Evolutionary conservation across 192 early-diverging fungal genomes (phyloP).

Genomic region (Paraglomus brasilianum): DNA sequence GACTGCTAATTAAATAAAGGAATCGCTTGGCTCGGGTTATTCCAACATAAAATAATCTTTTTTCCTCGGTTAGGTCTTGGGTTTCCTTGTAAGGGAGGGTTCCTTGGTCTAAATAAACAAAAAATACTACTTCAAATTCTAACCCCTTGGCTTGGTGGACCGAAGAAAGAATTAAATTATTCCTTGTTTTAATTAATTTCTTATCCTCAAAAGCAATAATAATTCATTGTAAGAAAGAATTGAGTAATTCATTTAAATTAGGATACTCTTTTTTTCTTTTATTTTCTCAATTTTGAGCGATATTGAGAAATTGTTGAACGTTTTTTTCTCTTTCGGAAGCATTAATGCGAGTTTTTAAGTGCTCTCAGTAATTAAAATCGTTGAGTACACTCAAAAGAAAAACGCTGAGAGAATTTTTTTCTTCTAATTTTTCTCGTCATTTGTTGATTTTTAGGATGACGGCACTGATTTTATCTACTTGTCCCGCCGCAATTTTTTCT

Average conservation of each 20-base stretch:
- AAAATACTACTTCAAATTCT: slow-evolving; percentile 26
- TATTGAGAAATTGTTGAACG: slow-evolving; percentile 14
- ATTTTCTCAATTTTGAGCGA: slow-evolving; percentile 11
- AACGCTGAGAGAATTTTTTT: neutral
- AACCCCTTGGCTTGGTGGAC: slow-evolving; percentile 11
- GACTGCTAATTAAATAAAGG: neutral
- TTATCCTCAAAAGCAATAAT: slow-evolving; percentile 19
- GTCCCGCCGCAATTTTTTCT: neutral
- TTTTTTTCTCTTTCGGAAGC: slow-evolving; percentile 9
- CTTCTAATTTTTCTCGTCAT: slow-evolving; percentile 6
- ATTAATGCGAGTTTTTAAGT: slow-evolving; percentile 9
- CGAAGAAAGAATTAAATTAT: slow-evolving; percentile 17
- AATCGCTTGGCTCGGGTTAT: slow-evolving; percentile 2
- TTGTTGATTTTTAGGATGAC: slow-evolving; percentile 16
- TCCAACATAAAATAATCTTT: slow-evolving; percentile 9
- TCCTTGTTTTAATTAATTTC: slow-evolving; percentile 14
- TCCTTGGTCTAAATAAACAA: slow-evolving; percentile 17
- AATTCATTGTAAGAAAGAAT: neutral
- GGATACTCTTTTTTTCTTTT: slow-evolving; percentile 13
- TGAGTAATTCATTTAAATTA: neutral
- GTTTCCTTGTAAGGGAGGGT: slow-evolving; percentile 6
- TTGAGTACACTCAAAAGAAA: neutral
- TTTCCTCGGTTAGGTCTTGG: neutral
- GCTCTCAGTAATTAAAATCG: slow-evolving; percentile 16
- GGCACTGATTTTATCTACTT: neutral